Conservation (phyloP, 2,329 filamentous ascomycete genomes). For the Keithomyces neogunnii region DNA sequence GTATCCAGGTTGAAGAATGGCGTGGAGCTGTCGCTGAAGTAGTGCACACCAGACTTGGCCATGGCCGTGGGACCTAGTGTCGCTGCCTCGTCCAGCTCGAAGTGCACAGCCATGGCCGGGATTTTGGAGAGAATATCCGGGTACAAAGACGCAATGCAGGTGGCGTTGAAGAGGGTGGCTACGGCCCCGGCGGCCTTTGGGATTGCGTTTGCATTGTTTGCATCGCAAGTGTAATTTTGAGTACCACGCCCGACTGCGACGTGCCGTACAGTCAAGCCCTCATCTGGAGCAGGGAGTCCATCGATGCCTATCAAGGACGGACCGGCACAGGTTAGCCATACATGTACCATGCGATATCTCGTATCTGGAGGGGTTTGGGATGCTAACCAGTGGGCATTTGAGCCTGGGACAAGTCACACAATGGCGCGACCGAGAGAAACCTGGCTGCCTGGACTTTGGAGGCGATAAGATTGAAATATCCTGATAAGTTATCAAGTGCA, state of each 20-base stretch:
- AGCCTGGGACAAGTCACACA: conserved; percentile 47
- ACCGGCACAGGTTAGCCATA: not conserved
- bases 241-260: conserved; percentile 82
- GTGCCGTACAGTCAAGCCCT: conserved; percentile 59
- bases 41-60: conserved; percentile 67
- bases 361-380: not conserved
- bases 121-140: conserved; percentile 58
- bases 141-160: conserved; percentile 64
- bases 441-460: conserved; percentile 42
- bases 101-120: conserved; percentile 59
- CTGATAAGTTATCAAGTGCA: conserved; percentile 39
- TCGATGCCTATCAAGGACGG: conserved; percentile 34
- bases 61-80: conserved; percentile 50
- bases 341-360: not conserved
- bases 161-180: conserved; percentile 81
- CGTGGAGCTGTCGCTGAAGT: conserved; percentile 58
- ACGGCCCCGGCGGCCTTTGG: conserved; percentile 65
- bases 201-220: conserved; percentile 45
- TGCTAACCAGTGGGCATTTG: conserved; percentile 40
- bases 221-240: conserved; percentile 85
- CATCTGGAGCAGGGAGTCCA: conserved; percentile 50
- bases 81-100: conserved; percentile 40
- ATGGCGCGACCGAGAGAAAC: conserved; percentile 29
- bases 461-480: conserved; percentile 54
- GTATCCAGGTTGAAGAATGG: conserved; percentile 76